Base-by-base conservation (phyloP, 1,284 basidiomycete species). In the Schizophyllum commune region DNA sequence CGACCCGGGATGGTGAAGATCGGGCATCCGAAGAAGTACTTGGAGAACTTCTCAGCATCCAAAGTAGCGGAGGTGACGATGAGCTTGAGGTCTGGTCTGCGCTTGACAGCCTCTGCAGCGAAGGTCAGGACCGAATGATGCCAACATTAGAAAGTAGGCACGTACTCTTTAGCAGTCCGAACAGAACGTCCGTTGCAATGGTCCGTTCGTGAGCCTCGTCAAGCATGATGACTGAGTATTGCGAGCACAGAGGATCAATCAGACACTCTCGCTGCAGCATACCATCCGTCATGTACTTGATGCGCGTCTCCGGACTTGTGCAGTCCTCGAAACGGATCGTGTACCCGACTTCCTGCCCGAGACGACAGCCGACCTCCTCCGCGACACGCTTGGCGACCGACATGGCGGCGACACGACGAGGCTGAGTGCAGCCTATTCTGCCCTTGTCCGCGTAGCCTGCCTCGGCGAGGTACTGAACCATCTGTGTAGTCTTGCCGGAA, bases 271-370 rank as follows among this genome's bases (percentile, higher is more conserved):
- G 85, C 71, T 98, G 92, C 13, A 99, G 83, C 94, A 99, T 98
- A 79, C 96, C 97, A 72, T 99, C 96, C 65, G 97, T 99, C 97
- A 99, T 99, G 83, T 97, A 99, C 77, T 99, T 99, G 83, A 99
- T 98, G 70, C 91, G 88, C 11, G 96, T 99, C 74, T 98, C 97
- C 0, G 96, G 94, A 69, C 92, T 90, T 4, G 96, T 98, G 74
- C 95, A 95, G 75, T 99, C 97, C 77, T 99, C 96, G 74, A 99
- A 99, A 78, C 97, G 96, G 68, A 99, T 98, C 4, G 91, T 94
- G 73, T 99, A 99, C 1, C 96, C 96, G 62, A 99, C 96, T 75
- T 98, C 96, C 70, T 96, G 92, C 8, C 96, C 96, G 4, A 99
- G 80, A 8, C 96, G 85, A 75, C 96, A 98, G 6, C 96, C 97